These are phyloP conservation scores for Massarina eburnea DNA, from an alignment of 2,329 filamentous ascomycete genomes.

Conservation along the genomic window DNA sequence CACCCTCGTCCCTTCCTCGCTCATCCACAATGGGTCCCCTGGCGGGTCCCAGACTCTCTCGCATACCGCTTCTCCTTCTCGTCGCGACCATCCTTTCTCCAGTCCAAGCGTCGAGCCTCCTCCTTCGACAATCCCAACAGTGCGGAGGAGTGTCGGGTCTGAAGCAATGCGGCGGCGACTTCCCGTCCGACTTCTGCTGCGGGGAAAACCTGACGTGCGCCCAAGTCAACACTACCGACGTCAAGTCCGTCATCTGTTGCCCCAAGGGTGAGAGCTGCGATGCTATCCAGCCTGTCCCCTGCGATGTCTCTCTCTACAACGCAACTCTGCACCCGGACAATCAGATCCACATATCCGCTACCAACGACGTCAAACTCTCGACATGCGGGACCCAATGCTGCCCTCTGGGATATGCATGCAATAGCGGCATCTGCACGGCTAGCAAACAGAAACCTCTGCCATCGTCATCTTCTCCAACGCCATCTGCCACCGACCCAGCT, in stretches of 20 bases:
- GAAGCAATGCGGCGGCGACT: slow-evolving; percentile 55
- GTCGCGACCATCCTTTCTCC: slow-evolving; percentile 27
- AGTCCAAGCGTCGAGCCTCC: slow-evolving; percentile 30
- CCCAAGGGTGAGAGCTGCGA: slow-evolving; percentile 60
- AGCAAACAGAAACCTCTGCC: slow-evolving; percentile 49
- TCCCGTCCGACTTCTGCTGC: slow-evolving; percentile 71
- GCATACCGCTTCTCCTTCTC: slow-evolving; percentile 37
- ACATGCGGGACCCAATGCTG: slow-evolving; percentile 66
- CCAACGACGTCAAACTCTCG: slow-evolving; percentile 55
- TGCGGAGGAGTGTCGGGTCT: slow-evolving; percentile 55
- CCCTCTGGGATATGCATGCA: slow-evolving; percentile 71
- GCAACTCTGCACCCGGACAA: slow-evolving; percentile 58
- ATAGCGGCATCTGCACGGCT: slow-evolving; percentile 54
- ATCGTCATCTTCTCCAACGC: slow-evolving; percentile 23
- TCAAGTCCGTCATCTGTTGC: slow-evolving; percentile 72
- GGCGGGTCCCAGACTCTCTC: slow-evolving; percentile 33
- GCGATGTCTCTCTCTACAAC: slow-evolving; percentile 65
- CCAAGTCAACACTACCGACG: slow-evolving; percentile 58
- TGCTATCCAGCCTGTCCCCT: slow-evolving; percentile 65
- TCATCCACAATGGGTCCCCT: slow-evolving; percentile 31
- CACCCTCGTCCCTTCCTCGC: slow-evolving; percentile 3
- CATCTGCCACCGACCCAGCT: slow-evolving; percentile 30
- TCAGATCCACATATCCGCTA: slow-evolving; percentile 66
- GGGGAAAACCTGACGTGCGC: slow-evolving; percentile 57
- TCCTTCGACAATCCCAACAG: slow-evolving; percentile 37